These are phyloP conservation scores for Delonix regia DNA, from an alignment of 306 rosid species.

Conservation along the genomic window DNA sequence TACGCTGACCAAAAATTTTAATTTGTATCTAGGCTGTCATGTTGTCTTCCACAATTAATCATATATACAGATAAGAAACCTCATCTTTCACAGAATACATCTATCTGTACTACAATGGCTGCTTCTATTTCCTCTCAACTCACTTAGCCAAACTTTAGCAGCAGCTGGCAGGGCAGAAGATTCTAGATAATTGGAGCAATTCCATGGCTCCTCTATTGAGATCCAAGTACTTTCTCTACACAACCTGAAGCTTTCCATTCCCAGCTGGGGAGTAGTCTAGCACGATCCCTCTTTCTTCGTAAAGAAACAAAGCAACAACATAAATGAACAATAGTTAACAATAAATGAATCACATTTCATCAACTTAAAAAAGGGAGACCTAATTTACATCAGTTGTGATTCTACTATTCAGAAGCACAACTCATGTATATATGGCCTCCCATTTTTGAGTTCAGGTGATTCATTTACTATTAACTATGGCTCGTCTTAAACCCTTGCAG, in stretches of 20 bases:
- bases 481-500: neutral
- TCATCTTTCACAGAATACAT: neutral
- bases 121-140: neutral
- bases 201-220: neutral
- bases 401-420: neutral
- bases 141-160: neutral
- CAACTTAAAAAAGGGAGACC: neutral
- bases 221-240: neutral
- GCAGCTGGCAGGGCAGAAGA: neutral
- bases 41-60: slow-evolving; percentile 4
- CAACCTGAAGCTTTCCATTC: neutral
- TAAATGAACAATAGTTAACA: neutral
- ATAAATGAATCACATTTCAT: neutral
- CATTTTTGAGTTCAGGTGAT: neutral
- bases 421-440: neutral
- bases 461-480: neutral
- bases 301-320: neutral
- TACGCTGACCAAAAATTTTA: neutral
- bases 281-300: neutral
- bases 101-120: neutral
- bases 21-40: neutral
- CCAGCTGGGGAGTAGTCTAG: neutral
- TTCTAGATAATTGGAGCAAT: neutral
- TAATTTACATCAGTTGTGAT: neutral
- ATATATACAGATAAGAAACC: neutral